A percentile compares a stretch with the other conserved stretches of the same genome.
phyloP scores from a whole-genome alignment of 1,284 basidiomycete genomes.

The Pulveroboletus sp. region DNA sequence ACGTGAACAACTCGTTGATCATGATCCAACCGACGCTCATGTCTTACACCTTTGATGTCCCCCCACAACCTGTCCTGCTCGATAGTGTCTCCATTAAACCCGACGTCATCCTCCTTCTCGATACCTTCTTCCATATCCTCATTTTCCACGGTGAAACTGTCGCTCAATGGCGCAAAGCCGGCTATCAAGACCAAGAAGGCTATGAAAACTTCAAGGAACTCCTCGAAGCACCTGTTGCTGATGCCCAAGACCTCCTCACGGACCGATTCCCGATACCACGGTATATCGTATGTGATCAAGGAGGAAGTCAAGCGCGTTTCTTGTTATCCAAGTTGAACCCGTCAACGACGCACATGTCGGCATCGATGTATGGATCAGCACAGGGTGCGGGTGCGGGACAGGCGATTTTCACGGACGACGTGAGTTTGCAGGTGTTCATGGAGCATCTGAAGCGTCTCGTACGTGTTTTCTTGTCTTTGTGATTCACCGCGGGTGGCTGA shows the following conservation, averaged over 20 bases:
- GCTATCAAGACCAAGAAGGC: slow-evolving; percentile 98
- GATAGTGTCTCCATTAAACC: slow-evolving; percentile 98
- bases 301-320: slow-evolving; percentile 97
- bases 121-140: slow-evolving; percentile 99
- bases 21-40: slow-evolving; percentile 99
- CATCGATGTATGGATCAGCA: slow-evolving; percentile 81
- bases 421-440: slow-evolving; percentile 96
- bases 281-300: slow-evolving; percentile 98
- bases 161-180: slow-evolving; percentile 98
- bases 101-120: slow-evolving; percentile 95
- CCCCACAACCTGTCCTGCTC: slow-evolving; percentile 91
- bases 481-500: slow-evolving; percentile 2
- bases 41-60: slow-evolving; percentile 94
- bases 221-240: slow-evolving; percentile 78
- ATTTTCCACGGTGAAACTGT: slow-evolving; percentile 99
- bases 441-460: slow-evolving; percentile 90
- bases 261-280: slow-evolving; percentile 97
- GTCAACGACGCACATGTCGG: slow-evolving; percentile 95
- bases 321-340: slow-evolving; percentile 96
- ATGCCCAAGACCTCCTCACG: slow-evolving; percentile 90
- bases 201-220: slow-evolving; percentile 99
- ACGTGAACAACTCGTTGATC: slow-evolving; percentile 98
- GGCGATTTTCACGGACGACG: slow-evolving; percentile 99
- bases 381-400: slow-evolving; percentile 71
- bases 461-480: slow-evolving; percentile 32